Conservation (phyloP, 2,329 filamentous ascomycete genomes). For the Neoarthrinium moseri region DNA sequence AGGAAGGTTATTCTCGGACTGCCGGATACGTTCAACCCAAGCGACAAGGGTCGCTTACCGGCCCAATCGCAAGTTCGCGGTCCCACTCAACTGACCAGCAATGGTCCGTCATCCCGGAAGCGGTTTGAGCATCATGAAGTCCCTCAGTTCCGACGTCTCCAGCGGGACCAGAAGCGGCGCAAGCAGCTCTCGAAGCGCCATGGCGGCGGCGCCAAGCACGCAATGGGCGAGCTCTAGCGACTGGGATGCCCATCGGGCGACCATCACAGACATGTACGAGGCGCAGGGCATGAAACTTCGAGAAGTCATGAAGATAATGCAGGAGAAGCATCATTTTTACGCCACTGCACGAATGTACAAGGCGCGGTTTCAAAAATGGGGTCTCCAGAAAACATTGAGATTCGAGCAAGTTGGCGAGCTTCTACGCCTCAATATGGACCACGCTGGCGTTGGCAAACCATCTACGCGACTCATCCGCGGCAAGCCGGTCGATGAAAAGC, state of each 20-base stretch:
- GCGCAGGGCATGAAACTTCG: not conserved
- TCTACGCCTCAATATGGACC: constrained; percentile 3
- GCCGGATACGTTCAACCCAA: too few species aligned
- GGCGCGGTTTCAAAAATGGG: constrained; percentile 3
- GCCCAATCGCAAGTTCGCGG: too few species aligned
- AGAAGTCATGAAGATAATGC: constrained; percentile 3
- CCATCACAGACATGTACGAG: constrained; percentile 4
- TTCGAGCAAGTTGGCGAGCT: constrained; percentile 1
- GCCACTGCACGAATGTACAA: constrained; percentile 5
- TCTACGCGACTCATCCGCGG: not conserved
- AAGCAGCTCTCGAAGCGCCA: too few species aligned
- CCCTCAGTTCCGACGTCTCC: too few species aligned
- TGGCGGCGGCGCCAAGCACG: not conserved
- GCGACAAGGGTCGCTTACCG: too few species aligned
- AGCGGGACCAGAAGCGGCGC: too few species aligned
- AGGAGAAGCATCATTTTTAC: not conserved
- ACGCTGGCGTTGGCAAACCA: not conserved
- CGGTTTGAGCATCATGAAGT: too few species aligned
- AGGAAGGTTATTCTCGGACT: too few species aligned
- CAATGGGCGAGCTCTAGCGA: not conserved
- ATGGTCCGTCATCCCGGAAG: too few species aligned
- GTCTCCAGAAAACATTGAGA: not conserved
- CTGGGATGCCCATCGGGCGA: constrained; percentile 1
- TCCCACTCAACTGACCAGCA: too few species aligned
- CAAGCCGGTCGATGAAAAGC: constrained; percentile 1